Evolutionary conservation across 176 grass and related monocot genomes (phyloP).

Genomic region (Otatea glauca): DNA sequence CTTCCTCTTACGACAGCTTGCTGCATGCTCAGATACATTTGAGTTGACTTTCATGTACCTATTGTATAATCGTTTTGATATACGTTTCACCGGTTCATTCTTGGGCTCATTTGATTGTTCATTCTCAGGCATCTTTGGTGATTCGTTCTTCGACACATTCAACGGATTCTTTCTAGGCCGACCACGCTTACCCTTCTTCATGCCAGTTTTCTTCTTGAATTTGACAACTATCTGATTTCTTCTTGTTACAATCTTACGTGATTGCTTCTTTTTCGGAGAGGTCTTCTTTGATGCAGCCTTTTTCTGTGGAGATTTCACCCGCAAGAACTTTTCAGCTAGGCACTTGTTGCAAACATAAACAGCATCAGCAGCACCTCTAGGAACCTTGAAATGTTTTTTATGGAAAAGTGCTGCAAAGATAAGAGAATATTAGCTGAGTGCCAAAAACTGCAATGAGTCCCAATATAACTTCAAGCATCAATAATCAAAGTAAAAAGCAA

Average conservation of each 20-base stretch:
- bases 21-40: slow-evolving; percentile 39
- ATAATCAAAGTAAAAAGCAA: slow-evolving; percentile 37
- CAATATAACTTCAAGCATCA: slow-evolving; percentile 38
- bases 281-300: slow-evolving; percentile 51
- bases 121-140: slow-evolving; percentile 27
- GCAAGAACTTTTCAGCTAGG: slow-evolving; percentile 57
- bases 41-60: slow-evolving; percentile 62
- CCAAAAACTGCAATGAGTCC: background rate
- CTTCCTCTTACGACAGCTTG: slow-evolving; percentile 67
- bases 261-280: slow-evolving; percentile 52
- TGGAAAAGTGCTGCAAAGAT: slow-evolving; percentile 84
- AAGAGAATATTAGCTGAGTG: slow-evolving; percentile 52
- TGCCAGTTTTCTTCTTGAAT: slow-evolving; percentile 54
- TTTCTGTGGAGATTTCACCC: slow-evolving; percentile 48
- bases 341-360: slow-evolving; percentile 87
- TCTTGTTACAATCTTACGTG: slow-evolving; percentile 45
- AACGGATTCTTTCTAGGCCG: slow-evolving; percentile 43
- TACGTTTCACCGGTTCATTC: slow-evolving; percentile 46
- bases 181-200: slow-evolving; percentile 54
- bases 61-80: slow-evolving; percentile 60
- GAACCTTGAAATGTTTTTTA: slow-evolving; percentile 87
- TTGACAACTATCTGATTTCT: slow-evolving; percentile 60
- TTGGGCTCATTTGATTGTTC: slow-evolving; percentile 40
- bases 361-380: slow-evolving; percentile 56
- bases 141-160: slow-evolving; percentile 28